Evolutionary conservation across 2,329 filamentous ascomycete genomes (phyloP), one percentile per base, ranked within the genome.

Genomic region (Colletotrichum magnum): DNA sequence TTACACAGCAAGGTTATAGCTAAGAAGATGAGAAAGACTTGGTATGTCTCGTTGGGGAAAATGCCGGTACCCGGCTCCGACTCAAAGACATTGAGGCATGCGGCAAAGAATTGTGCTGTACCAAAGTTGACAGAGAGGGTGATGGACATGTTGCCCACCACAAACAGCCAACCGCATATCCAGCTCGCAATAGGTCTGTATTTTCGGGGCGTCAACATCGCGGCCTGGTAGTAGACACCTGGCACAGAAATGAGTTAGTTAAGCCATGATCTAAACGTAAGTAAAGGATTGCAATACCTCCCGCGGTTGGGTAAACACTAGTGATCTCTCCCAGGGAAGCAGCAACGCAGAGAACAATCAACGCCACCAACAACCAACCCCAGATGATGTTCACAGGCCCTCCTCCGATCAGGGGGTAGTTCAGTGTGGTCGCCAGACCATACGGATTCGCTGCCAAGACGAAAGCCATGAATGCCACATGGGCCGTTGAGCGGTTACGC

Each of bases 101-200:
- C 84, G 64, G 87, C 83, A 66, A 88, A 79, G 77, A 89, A 87
- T 72, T 94, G 88, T 0, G 90, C 92, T 4, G 93, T 94, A 6
- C 92, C 93, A 74, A 94, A 94, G 82, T 93, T 93, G 77, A 94
- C 92, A 18, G 92, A 88, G 16, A 94, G 84, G 0, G 92, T 94
- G 73, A 95, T 95, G 73, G 91, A 93, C 78, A 94, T 91, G 81
- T 94, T 94, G 67, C 93, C 93, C 59, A 94, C 89, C 18, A 93
- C 87, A 76, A 93, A 94, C 21, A 91, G 84, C 92, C 92, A 94
- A 69, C 92, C 92, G 72, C 90, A 92, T 70, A 93, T 88, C 88
- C 90, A 94, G 39, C 90, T 90, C 16, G 90, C 84, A 16, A 92
- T 80, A 48, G 86, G 87, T 61, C 91, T 89, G 81, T 88, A 91